Evolutionary conservation across 805 yeast species (phyloP), one percentile per base, ranked within the genome.

Genomic region (Cyberlindnera americana): DNA sequence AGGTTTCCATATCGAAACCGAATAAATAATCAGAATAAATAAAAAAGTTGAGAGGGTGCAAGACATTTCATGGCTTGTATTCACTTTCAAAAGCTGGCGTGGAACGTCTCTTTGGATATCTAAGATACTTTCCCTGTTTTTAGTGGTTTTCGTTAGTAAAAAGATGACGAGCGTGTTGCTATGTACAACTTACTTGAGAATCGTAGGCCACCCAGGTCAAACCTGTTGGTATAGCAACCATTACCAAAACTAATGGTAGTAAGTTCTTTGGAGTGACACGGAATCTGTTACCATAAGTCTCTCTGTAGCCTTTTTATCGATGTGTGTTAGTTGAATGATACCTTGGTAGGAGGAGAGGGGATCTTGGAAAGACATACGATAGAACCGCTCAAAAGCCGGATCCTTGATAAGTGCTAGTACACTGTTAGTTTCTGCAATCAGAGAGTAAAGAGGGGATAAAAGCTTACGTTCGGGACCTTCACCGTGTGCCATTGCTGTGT

Each of bases 331-430:
- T 44, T 14, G 11, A 15, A 11, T 17, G 21, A 6, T 29, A 4
- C 7, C 6, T 16, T 17, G 31, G 21, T 16, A 21, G 12, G 21
- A 17, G 31, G 10, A 16, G 25, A 13, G 14, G 31, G 35, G 19
- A 7, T 23, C 32, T 4, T 6, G 23, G 13, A 15, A 6, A 23
- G 25, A 47, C 57, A 21, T 45, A 51, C 57, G 44, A 35, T 53
- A 53, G 40, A 49, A 53, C 24, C 40, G 39, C 44, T 53, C 57
- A 19, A 53, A 44, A 2, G 57, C 57, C 19, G 57, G 57, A 31
- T 53, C 57, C 26, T 46, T 41, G 33, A 43, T 53, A 12, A 53
- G 44, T 6, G 57, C 57, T 53, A 35, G n/a, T n/a, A n/a, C n/a
- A n/a, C n/a, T n/a, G n/a, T n/a, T n/a, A n/a, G n/a, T n/a, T n/a